Base-by-base conservation (phyloP, 257 asterid genomes). In the Echium plantagineum region DNA sequence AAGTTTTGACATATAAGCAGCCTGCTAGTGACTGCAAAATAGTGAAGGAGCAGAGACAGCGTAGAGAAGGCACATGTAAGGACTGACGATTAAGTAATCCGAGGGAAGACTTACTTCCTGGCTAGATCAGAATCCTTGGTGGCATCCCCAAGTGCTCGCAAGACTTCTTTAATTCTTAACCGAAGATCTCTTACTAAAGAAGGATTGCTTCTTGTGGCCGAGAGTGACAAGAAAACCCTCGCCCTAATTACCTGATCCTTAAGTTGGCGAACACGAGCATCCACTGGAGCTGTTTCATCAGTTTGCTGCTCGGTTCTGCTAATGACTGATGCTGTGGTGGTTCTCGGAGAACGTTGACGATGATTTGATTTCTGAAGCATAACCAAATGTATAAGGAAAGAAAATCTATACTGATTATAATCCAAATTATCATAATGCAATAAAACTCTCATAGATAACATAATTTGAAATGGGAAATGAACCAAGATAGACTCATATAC, bases 121-220 rank as follows among this genome's bases (percentile, higher is more conserved):
- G 96, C 83, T 63, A 90, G 81, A 55, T 84, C 95, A 32, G 94
- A 83, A 77, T 90, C 97, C 78, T 84, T 87, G 60, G 78, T 69
- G 72, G 95, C 87, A 52, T 71, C 89, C 61, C 95, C 97, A 73
- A 90, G 89, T 46, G 74, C 84, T 60, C 84, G 81, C 17, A 52
- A 74, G 66, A 85, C 87, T 82, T 90, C 96, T 74, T 87, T 90
- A 69, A 87, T 80, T 21, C 89, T 94, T 81, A 81, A 72, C 6
- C 96, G 85, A 52, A 90, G 91, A 76, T 90, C 97, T 80, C 91
- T 82, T 16, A 78, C 66, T 64, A 85, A 87, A 80, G 73, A 91
- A 53, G 89, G 80, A 72, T 87, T 81, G 68, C 66, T 85, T 71
- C 85, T 80, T 64, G 96, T 83, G 2, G 77, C 87, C 16, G 94